Base-by-base conservation (phyloP, 345 rosid genomes). In the Leavenworthia alabamica region DNA sequence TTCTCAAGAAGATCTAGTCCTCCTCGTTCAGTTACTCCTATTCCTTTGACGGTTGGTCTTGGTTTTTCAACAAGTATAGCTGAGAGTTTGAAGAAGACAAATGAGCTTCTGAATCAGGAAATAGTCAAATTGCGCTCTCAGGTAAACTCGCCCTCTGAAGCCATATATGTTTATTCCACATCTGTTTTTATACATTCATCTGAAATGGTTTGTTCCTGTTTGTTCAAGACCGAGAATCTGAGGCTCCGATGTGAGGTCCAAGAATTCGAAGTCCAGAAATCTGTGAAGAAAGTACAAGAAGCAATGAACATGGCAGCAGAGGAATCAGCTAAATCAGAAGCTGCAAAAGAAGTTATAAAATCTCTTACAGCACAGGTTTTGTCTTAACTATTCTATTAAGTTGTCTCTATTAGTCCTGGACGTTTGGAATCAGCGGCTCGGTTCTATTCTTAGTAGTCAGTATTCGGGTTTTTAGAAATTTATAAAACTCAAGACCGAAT, bases 1-100 rank as follows among this genome's bases (percentile, higher is more conserved):
- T 89, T 93, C 79, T 89, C 97, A 9, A 81, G 94, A 79, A 89
- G 83, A 71, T 79, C 96, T 55, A 89, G 99, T 60, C 97, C 99
- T 16, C 96, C 97, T 40, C 94, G 96, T 58, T 93, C 90, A 62
- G 90, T 89, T 12, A 93, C 99, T 16, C 97, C 97, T 29, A 81
- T 93, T 63, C 96, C 96, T 55, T 85, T 88, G 12, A 79, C 84
- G 4, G 73, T 83, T 6, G 97, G 97, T 46, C 86, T 93, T 67
- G 83, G 79, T 10, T 89, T 89, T 36, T 87, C 97, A 7, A 85
- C 83, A 72, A 87, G 82, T 70, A 66, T 85, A 49, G 66, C 84
- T 8, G 96, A 89, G 73, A 84, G 99, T 75, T 74, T 89, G 82
- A 93, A 87, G 86, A 93, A 89, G 74, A 89, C 96, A 22, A 93